phyloP scores from a whole-genome alignment of 495 filamentous ascomycete genomes.

The Apiosordaria backusii region DNA sequence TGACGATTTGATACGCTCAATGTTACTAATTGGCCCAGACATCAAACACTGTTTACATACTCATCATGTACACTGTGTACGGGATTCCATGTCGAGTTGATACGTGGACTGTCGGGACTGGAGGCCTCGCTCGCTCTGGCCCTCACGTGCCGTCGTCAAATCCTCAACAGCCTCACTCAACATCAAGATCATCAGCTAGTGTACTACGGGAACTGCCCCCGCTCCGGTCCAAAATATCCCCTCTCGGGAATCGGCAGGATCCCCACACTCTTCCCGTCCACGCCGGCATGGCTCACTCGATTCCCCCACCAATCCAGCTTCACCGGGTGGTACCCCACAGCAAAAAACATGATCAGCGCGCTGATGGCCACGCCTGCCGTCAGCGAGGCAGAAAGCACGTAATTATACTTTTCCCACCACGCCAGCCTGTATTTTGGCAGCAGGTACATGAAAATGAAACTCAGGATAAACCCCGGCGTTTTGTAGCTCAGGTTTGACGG shows the following conservation, averaged over 20 bases:
- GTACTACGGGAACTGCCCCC: slow-evolving; percentile 34
- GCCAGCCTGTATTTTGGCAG: slow-evolving; percentile 24
- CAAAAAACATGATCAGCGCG: slow-evolving; percentile 62
- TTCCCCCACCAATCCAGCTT: slow-evolving; percentile 63
- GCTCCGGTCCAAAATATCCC: slow-evolving; percentile 39
- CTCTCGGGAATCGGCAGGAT: slow-evolving; percentile 31
- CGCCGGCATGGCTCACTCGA: slow-evolving; percentile 34
- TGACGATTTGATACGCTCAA: background rate
- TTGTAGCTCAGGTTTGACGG: slow-evolving; percentile 33
- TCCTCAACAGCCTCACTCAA: background rate
- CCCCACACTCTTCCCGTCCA: slow-evolving; percentile 29
- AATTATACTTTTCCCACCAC: slow-evolving; percentile 57
- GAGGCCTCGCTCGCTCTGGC: background rate
- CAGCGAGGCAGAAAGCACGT: slow-evolving; percentile 58
- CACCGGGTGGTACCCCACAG: slow-evolving; percentile 49
- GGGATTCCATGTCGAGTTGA: background rate
- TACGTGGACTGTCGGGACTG: background rate
- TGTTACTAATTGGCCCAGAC: background rate
- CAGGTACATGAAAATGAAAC: slow-evolving; percentile 30
- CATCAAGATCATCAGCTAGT: background rate
- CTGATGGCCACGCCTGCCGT: slow-evolving; percentile 57
- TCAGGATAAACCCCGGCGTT: slow-evolving; percentile 32
- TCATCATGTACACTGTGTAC: background rate
- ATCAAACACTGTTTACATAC: background rate
- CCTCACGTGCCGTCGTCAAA: no score